Evolutionary conservation across 73 alveolate species (phyloP).

Genomic region (Uronychia binucleata): DNA sequence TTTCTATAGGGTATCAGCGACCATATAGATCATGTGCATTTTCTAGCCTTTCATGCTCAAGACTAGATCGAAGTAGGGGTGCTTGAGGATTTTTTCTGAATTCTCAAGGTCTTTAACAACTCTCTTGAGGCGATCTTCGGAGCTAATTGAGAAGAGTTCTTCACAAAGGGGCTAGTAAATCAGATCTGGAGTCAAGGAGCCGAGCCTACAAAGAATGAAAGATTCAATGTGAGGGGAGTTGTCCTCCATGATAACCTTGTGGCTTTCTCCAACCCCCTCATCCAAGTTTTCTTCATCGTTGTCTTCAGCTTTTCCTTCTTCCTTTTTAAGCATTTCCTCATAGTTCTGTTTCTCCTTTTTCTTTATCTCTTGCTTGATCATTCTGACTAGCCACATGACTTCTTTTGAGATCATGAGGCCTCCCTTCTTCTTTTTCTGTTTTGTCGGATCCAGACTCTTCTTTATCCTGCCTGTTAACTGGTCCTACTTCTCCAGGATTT

Average conservation of each 20-base stretch:
- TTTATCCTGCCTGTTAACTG: neutral
- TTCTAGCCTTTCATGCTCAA: neutral
- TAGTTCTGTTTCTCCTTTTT: neutral
- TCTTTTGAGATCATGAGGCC: neutral
- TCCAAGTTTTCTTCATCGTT: neutral
- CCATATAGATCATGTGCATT: neutral
- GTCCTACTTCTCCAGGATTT: neutral
- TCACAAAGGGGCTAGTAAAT: neutral
- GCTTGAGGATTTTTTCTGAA: neutral
- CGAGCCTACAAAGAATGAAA: neutral
- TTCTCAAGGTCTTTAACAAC: neutral
- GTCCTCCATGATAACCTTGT: constrained; percentile 1
- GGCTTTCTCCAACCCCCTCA: neutral
- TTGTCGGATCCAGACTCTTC: constrained; percentile 7
- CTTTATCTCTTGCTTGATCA: constrained; percentile 1
- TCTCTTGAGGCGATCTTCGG: neutral
- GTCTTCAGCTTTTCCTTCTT: neutral
- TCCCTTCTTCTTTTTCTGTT: neutral
- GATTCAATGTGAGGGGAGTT: constrained; percentile 11
- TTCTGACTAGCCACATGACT: neutral
- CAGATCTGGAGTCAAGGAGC: neutral
- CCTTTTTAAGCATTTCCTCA: neutral
- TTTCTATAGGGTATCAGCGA: neutral
- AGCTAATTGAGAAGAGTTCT: neutral
- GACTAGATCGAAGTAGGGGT: neutral